Evolutionary conservation across 2,329 filamentous ascomycete species (phyloP).

Genomic region (Claviceps sp.): DNA sequence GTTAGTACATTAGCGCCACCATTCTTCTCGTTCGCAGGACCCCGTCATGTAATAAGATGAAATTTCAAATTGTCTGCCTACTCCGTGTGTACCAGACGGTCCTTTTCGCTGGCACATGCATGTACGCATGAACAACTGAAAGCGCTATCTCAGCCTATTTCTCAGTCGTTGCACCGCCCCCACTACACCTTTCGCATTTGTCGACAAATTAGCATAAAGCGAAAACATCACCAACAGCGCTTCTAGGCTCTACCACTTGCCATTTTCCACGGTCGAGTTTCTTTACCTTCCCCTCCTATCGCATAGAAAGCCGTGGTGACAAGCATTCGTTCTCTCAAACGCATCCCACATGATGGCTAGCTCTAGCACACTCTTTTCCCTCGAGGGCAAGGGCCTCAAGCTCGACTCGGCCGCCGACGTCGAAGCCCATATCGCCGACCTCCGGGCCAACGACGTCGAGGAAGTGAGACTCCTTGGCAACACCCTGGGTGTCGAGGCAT

Average conservation of each 20-base stretch:
- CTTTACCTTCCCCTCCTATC: neutral
- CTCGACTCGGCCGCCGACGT: slow-evolving; percentile 81
- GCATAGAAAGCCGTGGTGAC: neutral
- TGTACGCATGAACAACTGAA: no score
- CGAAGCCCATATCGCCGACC: slow-evolving; percentile 64
- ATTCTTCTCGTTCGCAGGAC: no score
- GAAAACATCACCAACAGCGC: neutral
- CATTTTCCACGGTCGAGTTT: neutral
- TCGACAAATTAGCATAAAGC: neutral
- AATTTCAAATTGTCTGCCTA: no score
- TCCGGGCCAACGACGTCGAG: slow-evolving; percentile 63
- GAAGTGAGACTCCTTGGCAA: slow-evolving; percentile 83
- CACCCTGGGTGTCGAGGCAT: slow-evolving; percentile 81
- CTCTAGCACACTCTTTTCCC: slow-evolving; percentile 59
- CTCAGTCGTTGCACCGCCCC: slow-evolving; percentile 15
- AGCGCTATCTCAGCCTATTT: neutral
- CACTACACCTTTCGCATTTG: slow-evolving; percentile 11
- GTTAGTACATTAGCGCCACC: neutral
- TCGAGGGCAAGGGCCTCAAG: slow-evolving; percentile 85
- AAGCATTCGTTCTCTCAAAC: slow-evolving; percentile 1
- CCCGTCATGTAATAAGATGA: no score
- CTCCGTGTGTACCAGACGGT: neutral
- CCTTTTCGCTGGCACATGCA: neutral
- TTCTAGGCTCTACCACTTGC: neutral
- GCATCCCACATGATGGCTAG: slow-evolving; percentile 14